Evolutionary conservation across 148 eudicot species (phyloP).

Genomic region (Amaranthus cruentus): DNA sequence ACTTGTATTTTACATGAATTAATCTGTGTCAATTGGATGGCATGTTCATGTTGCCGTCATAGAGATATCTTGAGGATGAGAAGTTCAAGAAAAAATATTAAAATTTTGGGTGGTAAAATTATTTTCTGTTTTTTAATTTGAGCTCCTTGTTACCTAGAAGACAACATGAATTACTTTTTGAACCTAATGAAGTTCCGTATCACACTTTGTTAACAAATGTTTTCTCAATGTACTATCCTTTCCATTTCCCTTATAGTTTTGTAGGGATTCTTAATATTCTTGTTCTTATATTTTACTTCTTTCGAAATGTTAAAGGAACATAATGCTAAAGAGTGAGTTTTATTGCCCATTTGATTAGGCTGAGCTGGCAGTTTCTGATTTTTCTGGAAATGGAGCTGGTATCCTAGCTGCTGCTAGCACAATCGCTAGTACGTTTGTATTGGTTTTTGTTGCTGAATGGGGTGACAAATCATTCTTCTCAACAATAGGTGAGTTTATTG

Average conservation of each 20-base stretch:
- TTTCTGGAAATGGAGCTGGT: slow-evolving; percentile 90
- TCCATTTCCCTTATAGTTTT: neutral
- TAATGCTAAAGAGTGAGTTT: slow-evolving; percentile 3
- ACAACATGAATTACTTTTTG: neutral
- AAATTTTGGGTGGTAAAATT: neutral
- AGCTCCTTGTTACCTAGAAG: neutral
- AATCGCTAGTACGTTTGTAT: slow-evolving; percentile 65
- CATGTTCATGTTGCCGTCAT: neutral
- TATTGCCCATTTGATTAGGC: slow-evolving; percentile 53
- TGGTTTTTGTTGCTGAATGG: slow-evolving; percentile 99
- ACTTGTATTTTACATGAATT: neutral
- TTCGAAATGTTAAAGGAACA: neutral
- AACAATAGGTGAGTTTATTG: slow-evolving; percentile 65
- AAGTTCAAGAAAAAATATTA: neutral
- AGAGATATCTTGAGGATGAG: neutral
- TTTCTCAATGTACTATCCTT: neutral
- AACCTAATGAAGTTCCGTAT: neutral
- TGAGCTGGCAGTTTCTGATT: slow-evolving; percentile 91
- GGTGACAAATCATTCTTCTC: slow-evolving; percentile 99
- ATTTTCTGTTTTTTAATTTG: neutral
- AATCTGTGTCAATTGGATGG: neutral
- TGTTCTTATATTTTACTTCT: neutral
- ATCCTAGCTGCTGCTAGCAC: slow-evolving; percentile 82
- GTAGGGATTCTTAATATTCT: neutral
- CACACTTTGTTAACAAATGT: neutral